Evolutionary conservation across 768 basidiomycete genomes (phyloP), one percentile per base, ranked within the genome.

Genomic region (Leccinum pellstonianum): DNA sequence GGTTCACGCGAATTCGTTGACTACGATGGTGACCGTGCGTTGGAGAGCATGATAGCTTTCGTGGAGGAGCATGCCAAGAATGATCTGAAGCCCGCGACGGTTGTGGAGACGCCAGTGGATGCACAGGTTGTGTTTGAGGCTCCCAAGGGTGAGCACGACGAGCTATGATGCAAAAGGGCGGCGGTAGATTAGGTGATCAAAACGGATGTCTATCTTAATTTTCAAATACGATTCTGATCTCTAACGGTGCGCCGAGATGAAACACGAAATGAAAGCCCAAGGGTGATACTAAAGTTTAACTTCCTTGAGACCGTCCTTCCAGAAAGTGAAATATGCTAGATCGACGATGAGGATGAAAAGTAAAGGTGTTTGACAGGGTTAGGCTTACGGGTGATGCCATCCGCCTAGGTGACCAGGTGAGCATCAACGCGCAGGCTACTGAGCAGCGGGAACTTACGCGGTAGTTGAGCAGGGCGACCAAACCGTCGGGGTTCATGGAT

Each of bases 401-500:
- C 92, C 75, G 82, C 86, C 86, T 87, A 43, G 64, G 66, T 48
- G 62, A 27, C 50, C 25, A 35, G 47, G 47, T 67, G 51, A 65
- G n/a, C 29, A 67, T 64, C 29, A 49, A 21, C 51, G 51, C 27
- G 17, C 38, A 33, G 5, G 7, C 5, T 19, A 15, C 0, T 7
- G 17, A 3, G 12, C 15, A 53, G 27, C 35, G 47, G 51, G 21
- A 72, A 61, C 86, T 70, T 72, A 86, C 86, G 41, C 97, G 86
- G 79, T 94, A 99, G 80, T 99, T 96, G 70, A 98, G 85, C 51
- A 98, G 83, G 48, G 87, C 92, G 66, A 98, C 83, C 93, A 96
- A 90, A 58, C 95, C 96, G 4, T 97, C 91, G n/a, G 85, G 78
- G 73, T 93, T 83, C 90, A 91, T 90, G 46, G 56, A 67, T 72